Evolutionary conservation across 805 yeast genomes (phyloP).

Genomic region (Barnettozyma californica): DNA sequence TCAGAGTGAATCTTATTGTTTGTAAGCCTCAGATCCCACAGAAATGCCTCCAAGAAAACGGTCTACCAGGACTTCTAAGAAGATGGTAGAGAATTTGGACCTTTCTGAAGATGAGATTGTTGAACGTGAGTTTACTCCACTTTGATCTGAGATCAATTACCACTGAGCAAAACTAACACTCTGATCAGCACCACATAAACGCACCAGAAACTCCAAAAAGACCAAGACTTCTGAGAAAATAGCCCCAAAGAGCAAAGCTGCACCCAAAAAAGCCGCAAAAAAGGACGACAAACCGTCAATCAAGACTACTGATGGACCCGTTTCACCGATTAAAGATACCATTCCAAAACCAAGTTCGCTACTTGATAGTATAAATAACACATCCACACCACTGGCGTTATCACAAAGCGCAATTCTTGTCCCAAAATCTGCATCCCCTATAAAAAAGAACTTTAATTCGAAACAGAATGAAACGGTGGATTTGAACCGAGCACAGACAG

Average conservation of each 20-base stretch:
- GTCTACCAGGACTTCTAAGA: constrained; percentile 18
- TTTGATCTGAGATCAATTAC: background rate
- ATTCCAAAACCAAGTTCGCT: constrained; percentile 3
- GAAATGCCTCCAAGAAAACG: constrained; percentile 23
- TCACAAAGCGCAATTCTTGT: background rate
- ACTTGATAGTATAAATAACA: constrained; percentile 1
- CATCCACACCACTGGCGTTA: constrained; percentile 7
- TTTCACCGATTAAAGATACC: background rate
- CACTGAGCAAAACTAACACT: background rate
- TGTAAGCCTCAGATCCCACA: background rate
- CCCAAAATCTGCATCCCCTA: constrained; percentile 17
- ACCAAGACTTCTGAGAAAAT: background rate
- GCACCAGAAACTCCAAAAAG: constrained; percentile 1
- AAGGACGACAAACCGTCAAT: background rate
- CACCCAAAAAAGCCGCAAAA: background rate
- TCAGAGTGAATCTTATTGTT: too few species aligned
- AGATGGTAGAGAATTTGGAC: background rate
- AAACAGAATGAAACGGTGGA: constrained; percentile 9
- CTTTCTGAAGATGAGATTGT: background rate
- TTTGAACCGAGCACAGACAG: constrained; percentile 9
- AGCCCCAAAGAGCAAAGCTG: constrained; percentile 2
- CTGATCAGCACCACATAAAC: constrained; percentile 3
- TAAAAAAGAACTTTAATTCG: constrained; percentile 9
- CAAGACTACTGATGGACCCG: background rate
- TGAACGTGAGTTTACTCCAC: background rate